Evolutionary conservation across 1,284 basidiomycete genomes (phyloP), one percentile per base, ranked within the genome.

Genomic region (Trichosporon asahii): DNA sequence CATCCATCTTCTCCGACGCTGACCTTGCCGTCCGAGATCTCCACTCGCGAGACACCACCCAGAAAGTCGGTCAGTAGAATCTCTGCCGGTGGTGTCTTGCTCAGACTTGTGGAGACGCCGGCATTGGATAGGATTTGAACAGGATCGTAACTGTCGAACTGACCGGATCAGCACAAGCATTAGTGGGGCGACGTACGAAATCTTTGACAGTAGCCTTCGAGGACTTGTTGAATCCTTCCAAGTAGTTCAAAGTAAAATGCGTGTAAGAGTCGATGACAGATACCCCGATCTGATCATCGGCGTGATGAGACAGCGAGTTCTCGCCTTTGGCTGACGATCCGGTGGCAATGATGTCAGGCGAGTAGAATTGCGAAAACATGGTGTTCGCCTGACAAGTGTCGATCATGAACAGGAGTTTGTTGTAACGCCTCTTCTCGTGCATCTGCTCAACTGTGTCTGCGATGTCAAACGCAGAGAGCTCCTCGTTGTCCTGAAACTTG

Each of bases 401-500:
- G 74, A 97, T 91, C 92, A 98, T 97, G 86, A 98, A 98, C 77
- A 99, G 88, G 49, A 99, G 90, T 82, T 96, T 93, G 82, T 98
- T 96, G 85, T 98, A 99, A 69, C 94, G 85, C 78, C 92, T 90
- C 86, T 98, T 98, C 81, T 95, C 91, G 87, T 91, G 95, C 96
- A 99, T 99, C 83, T 98, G 95, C 81, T 95, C 94, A 72, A 99
- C 91, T 0, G 96, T 95, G 81, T 99, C 96, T 0, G 96, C 95
- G 44, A 97, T 88, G 80, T 99, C 96, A 70, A 93, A 94, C 0
- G 96, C 94, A 67, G 91, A 94, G 75, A 99, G 94, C 80, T 99
- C 97, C 82, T 99, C 96, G 79, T 94, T 94, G 82, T 99, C 96
- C 80, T 99, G 96, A 81, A 99, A 99, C 83, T 99, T 99, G 76